phyloP scores from a whole-genome alignment of 2,329 filamentous ascomycete genomes.

The Pseudogymnoascus sp. region DNA sequence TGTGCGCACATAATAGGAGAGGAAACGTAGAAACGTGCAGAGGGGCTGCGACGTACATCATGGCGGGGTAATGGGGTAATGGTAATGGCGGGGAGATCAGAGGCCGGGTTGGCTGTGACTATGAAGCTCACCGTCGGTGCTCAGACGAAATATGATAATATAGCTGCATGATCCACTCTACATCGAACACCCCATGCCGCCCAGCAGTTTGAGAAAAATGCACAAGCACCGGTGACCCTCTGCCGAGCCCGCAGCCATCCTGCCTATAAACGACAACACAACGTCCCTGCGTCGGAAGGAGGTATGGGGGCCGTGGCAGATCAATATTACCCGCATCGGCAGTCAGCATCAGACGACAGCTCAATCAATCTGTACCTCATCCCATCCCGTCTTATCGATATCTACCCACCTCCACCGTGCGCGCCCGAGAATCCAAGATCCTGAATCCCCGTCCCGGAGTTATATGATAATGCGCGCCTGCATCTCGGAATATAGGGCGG shows the following conservation, averaged over 20 bases:
- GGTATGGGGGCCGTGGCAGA: not conserved
- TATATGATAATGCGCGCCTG: not conserved
- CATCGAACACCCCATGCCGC: not conserved
- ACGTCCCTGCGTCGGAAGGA: not conserved
- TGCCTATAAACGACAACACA: not conserved
- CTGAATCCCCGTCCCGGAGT: not conserved
- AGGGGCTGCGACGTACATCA: not conserved
- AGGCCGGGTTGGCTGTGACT: not conserved
- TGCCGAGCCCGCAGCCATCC: too few relatives aligned
- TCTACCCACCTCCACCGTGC: not conserved
- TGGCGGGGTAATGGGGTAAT: not conserved
- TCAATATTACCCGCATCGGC: constrained; percentile 2
- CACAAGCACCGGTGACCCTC: not conserved
- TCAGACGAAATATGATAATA: constrained; percentile 1
- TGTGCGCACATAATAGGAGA: not conserved
- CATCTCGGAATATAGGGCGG: not conserved
- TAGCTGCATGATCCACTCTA: not conserved
- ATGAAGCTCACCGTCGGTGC: not conserved
- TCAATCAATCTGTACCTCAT: not conserved
- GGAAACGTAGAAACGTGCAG: not conserved
- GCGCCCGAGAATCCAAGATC: not conserved
- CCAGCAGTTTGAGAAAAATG: not conserved
- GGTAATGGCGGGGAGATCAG: not conserved
- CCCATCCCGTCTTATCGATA: not conserved
- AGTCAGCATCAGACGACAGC: not conserved